Evolutionary conservation across 352 stramenopile species (phyloP), one percentile per base, ranked within the genome.

Genomic region (Globisporangium nagaii): DNA sequence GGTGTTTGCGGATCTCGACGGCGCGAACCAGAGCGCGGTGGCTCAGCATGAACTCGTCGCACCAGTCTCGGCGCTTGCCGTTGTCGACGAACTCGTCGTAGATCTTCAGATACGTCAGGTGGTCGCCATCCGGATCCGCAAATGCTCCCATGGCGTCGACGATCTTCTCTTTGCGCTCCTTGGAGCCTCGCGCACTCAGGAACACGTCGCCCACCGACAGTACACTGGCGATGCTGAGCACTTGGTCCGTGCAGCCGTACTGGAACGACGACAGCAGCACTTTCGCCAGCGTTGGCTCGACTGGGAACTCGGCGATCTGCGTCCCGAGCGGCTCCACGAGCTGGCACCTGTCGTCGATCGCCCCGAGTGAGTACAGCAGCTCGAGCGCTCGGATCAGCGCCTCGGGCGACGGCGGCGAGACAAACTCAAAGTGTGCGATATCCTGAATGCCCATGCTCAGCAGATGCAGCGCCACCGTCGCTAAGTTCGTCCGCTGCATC

Each of bases 251-350:
- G 67, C 96, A 99, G 1, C 63, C 50, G 36, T 81, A 88, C 24
- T 67, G 53, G 32, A 86, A 74, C 0, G 83, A 90, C n/a, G 76
- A 63, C 0, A 91, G 47, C 30, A 93, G 57, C 24, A 86, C 77
- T 40, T 84, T 89, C 2, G 80, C 82, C 24, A 93, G 55, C 28
- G 86, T 79, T 28, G 97, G 96, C 36, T 98, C 96, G 17, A 99
- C 71, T 5, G 97, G 97, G 65, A 99, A 99, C 58, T 99, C 93
- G 36, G 83, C 86, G 94, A 99, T 99, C 32, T 96, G 85, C 11
- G 88, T 75, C 8, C 97, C 97, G 27, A 99, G 68, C 17, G 78
- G 66, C 22, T 93, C 83, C 1, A 87, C 58, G 6, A 93, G 70
- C 24, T 61, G 71, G 53, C 79, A 86, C 0, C 73, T 53, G 1